A percentile compares a stretch with the other conserved stretches of the same genome.
phyloP scores from a whole-genome alignment of 2,329 filamentous ascomycete species.

The Exophiala calicioides region DNA sequence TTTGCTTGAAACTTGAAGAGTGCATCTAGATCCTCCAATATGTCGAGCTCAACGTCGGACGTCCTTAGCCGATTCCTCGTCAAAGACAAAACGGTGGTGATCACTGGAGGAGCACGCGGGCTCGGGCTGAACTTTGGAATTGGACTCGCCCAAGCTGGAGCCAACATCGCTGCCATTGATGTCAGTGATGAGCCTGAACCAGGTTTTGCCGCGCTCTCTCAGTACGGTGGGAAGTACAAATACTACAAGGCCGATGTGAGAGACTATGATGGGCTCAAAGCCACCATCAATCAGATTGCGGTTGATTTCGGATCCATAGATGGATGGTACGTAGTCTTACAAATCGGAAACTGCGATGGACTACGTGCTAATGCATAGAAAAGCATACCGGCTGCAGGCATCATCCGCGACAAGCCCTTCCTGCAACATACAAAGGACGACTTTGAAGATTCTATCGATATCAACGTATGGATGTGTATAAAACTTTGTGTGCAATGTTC shows the following conservation, averaged over 20 bases:
- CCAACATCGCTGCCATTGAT: slow-evolving; percentile 42
- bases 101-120: slow-evolving; percentile 39
- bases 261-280: slow-evolving; percentile 41
- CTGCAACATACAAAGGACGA: slow-evolving; percentile 47
- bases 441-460: slow-evolving; percentile 42
- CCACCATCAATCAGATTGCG: slow-evolving; percentile 45
- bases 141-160: slow-evolving; percentile 46
- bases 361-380: too few species aligned
- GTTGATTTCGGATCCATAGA: slow-evolving; percentile 44
- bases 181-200: slow-evolving; percentile 32
- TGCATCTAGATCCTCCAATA: too few species aligned
- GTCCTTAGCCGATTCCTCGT: not conserved
- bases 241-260: slow-evolving; percentile 53
- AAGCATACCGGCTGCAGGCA: slow-evolving; percentile 31
- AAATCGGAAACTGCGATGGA: not conserved
- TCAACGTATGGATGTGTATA: slow-evolving; percentile 39
- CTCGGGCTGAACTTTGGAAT: slow-evolving; percentile 42
- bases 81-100: slow-evolving; percentile 6
- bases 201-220: slow-evolving; percentile 40
- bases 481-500: too few species aligned
- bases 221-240: slow-evolving; percentile 44
- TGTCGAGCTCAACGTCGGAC: too few species aligned
- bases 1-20: too few species aligned
- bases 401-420: slow-evolving; percentile 48
- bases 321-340: slow-evolving; percentile 41